Percentiles rank a stretch among this genome's conserved stretches.
Conservation (phyloP, 441 rosid genomes). For the Bruguiera hainesii region DNA sequence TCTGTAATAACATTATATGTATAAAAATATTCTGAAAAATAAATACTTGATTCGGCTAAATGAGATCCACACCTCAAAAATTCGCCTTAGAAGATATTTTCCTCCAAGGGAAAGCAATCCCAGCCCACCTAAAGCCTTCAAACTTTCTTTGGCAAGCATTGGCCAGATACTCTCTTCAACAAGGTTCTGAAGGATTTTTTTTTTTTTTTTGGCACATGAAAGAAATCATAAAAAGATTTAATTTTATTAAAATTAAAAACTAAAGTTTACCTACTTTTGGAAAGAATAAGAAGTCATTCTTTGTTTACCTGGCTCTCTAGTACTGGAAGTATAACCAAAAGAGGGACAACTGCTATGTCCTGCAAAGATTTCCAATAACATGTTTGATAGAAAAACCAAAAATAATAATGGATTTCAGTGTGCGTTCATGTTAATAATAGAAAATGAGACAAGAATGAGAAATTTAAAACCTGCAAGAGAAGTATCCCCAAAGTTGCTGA, state of each 20-base stretch:
- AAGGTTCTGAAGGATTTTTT: slow-evolving; percentile 40
- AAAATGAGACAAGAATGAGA: background rate
- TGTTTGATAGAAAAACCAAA: background rate
- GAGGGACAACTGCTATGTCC: slow-evolving; percentile 98
- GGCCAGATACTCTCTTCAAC: slow-evolving; percentile 83
- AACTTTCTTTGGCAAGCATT: slow-evolving; percentile 87
- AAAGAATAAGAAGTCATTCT: slow-evolving; percentile 13
- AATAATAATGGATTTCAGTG: no score
- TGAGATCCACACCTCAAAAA: slow-evolving; percentile 59
- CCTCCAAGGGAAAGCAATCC: slow-evolving; percentile 94
- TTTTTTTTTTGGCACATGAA: no score
- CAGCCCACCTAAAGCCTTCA: slow-evolving; percentile 79
- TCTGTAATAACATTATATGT: slow-evolving; percentile 14
- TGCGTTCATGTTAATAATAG: background rate
- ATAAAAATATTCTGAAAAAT: slow-evolving; percentile 1
- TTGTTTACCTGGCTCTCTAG: slow-evolving; percentile 82
- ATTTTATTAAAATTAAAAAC: no score
- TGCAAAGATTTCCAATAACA: slow-evolving; percentile 36
- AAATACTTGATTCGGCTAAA: background rate
- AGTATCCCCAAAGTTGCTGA: slow-evolving; percentile 97
- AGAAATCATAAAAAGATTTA: background rate
- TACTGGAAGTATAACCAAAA: slow-evolving; percentile 88
- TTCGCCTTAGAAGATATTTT: slow-evolving; percentile 71
- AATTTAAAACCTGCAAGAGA: slow-evolving; percentile 74
- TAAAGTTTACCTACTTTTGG: background rate